Evolutionary conservation across 2,329 filamentous ascomycete species (phyloP).

Genomic region (Rhexocercosporidium sp.): DNA sequence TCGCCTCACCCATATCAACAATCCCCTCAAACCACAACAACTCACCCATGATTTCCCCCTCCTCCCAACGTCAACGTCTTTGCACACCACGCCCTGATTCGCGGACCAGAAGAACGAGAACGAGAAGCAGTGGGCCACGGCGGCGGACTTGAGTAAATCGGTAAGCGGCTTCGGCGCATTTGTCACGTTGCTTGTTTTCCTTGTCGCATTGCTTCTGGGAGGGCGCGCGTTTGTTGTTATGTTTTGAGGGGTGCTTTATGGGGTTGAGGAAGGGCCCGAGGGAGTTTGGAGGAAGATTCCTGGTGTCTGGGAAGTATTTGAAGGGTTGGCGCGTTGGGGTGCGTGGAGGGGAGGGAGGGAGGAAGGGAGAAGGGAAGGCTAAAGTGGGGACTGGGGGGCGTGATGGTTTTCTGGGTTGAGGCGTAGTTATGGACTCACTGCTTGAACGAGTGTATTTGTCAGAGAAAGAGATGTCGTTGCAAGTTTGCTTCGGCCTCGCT

Average conservation of each 20-base stretch:
- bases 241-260: neutral
- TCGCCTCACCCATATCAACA: neutral
- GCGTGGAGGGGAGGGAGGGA: neutral
- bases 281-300: neutral
- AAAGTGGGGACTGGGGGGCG: neutral
- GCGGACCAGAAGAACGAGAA: neutral
- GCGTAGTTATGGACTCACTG: neutral
- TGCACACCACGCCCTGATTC: neutral
- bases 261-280: neutral
- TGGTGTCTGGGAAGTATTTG: neutral
- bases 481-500: neutral
- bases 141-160: neutral
- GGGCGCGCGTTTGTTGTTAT: neutral
- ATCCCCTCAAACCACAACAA: neutral
- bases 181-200: neutral
- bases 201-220: neutral
- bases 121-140: neutral
- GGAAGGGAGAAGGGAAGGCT: neutral
- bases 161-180: neutral
- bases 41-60: constrained; percentile 6
- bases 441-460: neutral
- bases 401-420: neutral
- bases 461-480: neutral
- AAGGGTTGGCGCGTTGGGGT: neutral
- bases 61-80: neutral